A percentile compares a stretch with the other conserved stretches of the same genome.
Evolutionary conservation across 1,284 basidiomycete species (phyloP).

Genomic region (Puccinia novopanici): DNA sequence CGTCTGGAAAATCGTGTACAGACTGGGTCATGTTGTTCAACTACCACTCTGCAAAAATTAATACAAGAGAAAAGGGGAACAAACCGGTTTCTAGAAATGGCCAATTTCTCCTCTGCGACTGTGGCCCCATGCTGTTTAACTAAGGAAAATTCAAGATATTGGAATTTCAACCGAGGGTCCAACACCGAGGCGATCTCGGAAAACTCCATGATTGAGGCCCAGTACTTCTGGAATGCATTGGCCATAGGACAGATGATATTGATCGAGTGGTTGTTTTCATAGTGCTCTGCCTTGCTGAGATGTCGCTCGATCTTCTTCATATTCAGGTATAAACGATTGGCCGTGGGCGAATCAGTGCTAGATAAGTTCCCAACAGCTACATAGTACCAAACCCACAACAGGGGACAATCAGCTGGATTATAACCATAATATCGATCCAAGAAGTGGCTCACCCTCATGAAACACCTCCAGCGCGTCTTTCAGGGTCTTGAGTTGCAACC

Average conservation of each 20-base stretch:
- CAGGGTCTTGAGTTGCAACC: conserved; percentile 3
- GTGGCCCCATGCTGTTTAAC: conserved; percentile 16
- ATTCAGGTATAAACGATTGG: conserved; percentile 14
- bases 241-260: conserved; percentile 7
- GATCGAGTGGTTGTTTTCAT: conserved; percentile 24
- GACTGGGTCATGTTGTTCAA: no score
- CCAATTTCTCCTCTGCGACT: not conserved
- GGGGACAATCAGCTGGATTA: not conserved
- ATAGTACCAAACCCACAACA: not conserved
- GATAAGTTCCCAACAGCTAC: not conserved
- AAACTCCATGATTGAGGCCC: not conserved
- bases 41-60: not conserved
- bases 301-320: conserved; percentile 28
- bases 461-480: conserved; percentile 15
- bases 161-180: conserved; percentile 11
- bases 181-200: not conserved
- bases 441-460: not conserved
- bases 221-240: conserved; percentile 14
- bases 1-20: conserved; percentile 26
- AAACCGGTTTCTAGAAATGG: conserved; percentile 1
- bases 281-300: conserved; percentile 20
- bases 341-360: not conserved
- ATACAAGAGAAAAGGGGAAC: not conserved
- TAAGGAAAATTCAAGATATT: conserved; percentile 11
- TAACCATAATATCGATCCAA: no score